These are phyloP conservation scores for Pilatotrama ljubarskyi DNA, from an alignment of 768 basidiomycete species.

Conservation along the genomic window DNA sequence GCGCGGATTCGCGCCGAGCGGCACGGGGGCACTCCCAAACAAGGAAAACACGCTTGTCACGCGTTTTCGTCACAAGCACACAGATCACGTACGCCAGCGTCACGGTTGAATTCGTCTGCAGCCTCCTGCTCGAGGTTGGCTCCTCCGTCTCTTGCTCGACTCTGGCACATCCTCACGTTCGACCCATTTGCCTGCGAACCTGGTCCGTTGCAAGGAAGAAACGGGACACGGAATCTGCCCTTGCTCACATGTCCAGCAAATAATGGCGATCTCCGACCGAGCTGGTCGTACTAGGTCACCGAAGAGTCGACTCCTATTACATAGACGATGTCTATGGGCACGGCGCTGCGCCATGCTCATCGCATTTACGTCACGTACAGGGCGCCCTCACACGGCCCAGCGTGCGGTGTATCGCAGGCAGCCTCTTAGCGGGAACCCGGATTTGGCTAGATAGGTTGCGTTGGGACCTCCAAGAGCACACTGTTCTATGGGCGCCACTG, in stretches of 20 bases:
- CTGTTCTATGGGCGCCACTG: not conserved
- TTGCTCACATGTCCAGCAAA: not conserved
- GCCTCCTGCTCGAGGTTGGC: too few relatives aligned
- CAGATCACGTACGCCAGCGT: not conserved
- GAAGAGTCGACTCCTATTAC: not conserved
- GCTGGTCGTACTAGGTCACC: too few relatives aligned
- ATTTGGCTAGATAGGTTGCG: not conserved
- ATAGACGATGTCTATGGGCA: not conserved
- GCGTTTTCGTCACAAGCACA: constrained; percentile 2
- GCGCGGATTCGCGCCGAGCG: constrained; percentile 9
- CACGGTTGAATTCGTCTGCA: too few relatives aligned
- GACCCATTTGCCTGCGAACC: too few relatives aligned
- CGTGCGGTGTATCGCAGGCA: not conserved
- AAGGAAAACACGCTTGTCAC: constrained; percentile 8
- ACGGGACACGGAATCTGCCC: not conserved
- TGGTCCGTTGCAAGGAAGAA: too few relatives aligned
- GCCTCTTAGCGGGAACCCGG: not conserved
- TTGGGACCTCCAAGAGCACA: constrained; percentile 8
- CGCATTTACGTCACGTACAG: not conserved
- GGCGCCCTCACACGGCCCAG: not conserved
- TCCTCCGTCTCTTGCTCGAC: too few relatives aligned
- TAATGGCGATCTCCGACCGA: not conserved
- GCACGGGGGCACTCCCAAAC: constrained; percentile 10
- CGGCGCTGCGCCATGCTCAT: not conserved
- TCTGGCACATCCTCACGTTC: too few relatives aligned